Evolutionary conservation across 2,329 filamentous ascomycete species (phyloP), one percentile per base, ranked within the genome.

Genomic region (Achaetomium macrosporum): DNA sequence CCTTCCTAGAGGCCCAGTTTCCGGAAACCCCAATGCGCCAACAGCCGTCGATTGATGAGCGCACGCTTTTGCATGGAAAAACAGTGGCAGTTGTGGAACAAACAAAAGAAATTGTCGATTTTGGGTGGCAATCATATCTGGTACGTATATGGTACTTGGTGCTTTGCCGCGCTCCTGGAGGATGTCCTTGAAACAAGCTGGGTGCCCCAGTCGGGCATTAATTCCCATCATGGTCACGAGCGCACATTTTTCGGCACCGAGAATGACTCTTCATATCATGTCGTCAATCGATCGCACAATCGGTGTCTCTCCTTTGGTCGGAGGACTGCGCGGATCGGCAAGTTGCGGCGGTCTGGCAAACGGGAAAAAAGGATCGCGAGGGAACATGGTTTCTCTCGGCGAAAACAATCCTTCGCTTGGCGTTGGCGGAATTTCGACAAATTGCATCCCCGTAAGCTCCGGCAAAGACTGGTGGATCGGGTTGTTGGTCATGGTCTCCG

Each of bases 211-310:
- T 25, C 4, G 25, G 4, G 25, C 4, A 25, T 25, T 4, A 25
- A 25, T 7, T 25, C 7, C 25, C 25, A 25, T 25, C 25, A 7
- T 25, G 25, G 25, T 25, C 25, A 4, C 25, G 25, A 25, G 25
- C 25, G 25, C 4, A 25, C 25, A 7, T 25, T 4, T 25, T 25
- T n/a, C n/a, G n/a, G n/a, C n/a, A n/a, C n/a, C n/a, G n/a, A n/a
- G n/a, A n/a, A n/a, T 16, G 15, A n/a, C 35, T n/a, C 7, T 19
- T 74, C 76, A 90, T 68, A 91, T 73, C 47, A 90, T 74, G 63
- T 90, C 87, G 66, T 88, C 85, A 63, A 92, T 92, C 54, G 85
- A 90, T 52, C 87, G 77, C 47, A 84, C 82, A 56, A 92, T 90
- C 3, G 87, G 85, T 53, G 82, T 83, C 66, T 87, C 85, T 37